Base-by-base conservation (phyloP, 2,329 filamentous ascomycete genomes). In the Sordariomycetes sp. region DNA sequence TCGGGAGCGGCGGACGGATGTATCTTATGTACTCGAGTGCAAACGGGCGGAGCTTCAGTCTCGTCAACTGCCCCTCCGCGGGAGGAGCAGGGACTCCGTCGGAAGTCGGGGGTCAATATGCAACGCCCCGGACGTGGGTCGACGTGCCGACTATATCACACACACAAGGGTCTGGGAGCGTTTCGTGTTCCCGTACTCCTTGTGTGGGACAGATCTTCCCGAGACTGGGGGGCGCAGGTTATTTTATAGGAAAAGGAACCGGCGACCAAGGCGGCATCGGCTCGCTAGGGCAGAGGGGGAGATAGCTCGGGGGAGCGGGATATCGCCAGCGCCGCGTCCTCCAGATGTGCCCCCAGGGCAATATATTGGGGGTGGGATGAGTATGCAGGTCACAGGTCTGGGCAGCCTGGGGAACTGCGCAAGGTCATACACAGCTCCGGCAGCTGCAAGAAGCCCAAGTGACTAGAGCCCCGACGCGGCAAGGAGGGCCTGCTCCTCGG, bases 301-400 rank as follows among this genome's bases (percentile, higher is more conserved):
- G 18, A 32, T 37, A 32, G 55, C 40, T 43, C 48, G 37, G 55
- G 55, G 22, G 50, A 52, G 50, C 55, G 34, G 55, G 37, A 51
- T 52, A 28, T 50, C 48, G 37, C 46, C 55, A 35, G 55, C 48
- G 46, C 37, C 24, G 46, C 48, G 50, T 35, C 37, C 28, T 28
- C 48, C 55, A 35, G 55, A 51, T 53, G 55, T n/a, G 22, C 28
- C 28, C 46, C 48, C 32, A 25, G 48, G 37, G 14, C 22, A 43
- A 57, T 57, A 57, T 57, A 51, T 53, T 46, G n/a, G 55, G 20
- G 48, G 34, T 52, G 48, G 32, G 55, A 57, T 40, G 24, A 3
- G 24, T 57, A 43, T 57, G 55, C 55, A 40, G 48, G 55, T 53
- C 25, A 51, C 22, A 28, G 24, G 46, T 57, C 28, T 32, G 28